Evolutionary conservation across 164 flowering plant species (phyloP).

Genomic region (Vitis rotundifolia): DNA sequence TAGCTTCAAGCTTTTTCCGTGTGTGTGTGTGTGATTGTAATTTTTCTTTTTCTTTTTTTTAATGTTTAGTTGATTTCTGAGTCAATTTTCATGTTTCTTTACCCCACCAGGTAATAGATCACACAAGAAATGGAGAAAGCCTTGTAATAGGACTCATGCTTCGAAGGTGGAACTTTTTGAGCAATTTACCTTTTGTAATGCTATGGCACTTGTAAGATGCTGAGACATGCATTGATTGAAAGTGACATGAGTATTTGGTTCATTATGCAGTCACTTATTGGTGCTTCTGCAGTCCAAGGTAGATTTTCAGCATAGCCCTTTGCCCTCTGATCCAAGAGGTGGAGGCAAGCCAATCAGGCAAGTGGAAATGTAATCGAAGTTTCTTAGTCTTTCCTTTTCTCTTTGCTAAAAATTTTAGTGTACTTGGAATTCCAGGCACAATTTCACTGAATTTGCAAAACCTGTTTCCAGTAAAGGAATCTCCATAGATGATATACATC

Average conservation of each 20-base stretch:
- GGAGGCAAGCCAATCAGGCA: slow-evolving; percentile 68
- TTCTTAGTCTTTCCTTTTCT: background rate
- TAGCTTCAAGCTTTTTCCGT: background rate
- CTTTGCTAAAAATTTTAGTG: slow-evolving; percentile 7
- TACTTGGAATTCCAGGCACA: slow-evolving; percentile 56
- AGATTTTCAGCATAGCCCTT: slow-evolving; percentile 92
- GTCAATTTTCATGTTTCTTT: background rate
- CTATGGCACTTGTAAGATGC: background rate
- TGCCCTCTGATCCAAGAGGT: slow-evolving; percentile 62
- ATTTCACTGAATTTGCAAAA: slow-evolving; percentile 77
- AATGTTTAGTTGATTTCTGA: background rate
- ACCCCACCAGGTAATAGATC: slow-evolving; percentile 71
- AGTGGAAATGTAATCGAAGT: slow-evolving; percentile 6
- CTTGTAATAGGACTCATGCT: slow-evolving; percentile 87
- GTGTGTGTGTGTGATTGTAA: too few relatives aligned
- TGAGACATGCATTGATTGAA: background rate
- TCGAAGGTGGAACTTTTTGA: slow-evolving; percentile 59
- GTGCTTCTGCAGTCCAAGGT: slow-evolving; percentile 89
- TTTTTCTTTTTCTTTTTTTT: background rate
- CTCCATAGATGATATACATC: slow-evolving; percentile 73
- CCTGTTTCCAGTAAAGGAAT: slow-evolving; percentile 93
- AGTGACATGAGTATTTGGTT: slow-evolving; percentile 13
- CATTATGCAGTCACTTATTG: slow-evolving; percentile 74
- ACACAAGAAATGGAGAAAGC: slow-evolving; percentile 71
- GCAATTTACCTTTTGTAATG: background rate